Percentiles rank a stretch among this genome's conserved stretches.
Conservation (phyloP, 805 yeast species). For the Clavispora asparagi region DNA sequence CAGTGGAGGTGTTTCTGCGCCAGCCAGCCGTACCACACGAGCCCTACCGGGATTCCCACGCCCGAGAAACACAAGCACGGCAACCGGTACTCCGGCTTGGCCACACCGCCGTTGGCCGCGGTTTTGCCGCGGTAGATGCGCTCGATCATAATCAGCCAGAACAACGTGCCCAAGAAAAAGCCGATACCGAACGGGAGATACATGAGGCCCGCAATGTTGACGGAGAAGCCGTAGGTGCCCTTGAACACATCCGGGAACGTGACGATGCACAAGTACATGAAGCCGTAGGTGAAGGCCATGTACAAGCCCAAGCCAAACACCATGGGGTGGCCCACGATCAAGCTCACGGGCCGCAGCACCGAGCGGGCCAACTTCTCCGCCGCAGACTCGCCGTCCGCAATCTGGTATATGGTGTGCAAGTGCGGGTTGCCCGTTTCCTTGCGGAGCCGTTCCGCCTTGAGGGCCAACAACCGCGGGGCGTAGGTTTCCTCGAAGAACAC, state of each 20-base stretch:
- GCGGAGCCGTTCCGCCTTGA: constrained; percentile 44
- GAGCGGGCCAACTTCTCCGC: constrained; percentile 38
- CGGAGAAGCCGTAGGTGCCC: constrained; percentile 39
- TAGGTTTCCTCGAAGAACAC: constrained; percentile 53
- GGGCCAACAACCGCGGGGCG: constrained; percentile 46
- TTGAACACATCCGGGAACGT: constrained; percentile 54
- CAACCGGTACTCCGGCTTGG: constrained; percentile 58
- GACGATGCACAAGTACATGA: constrained; percentile 58
- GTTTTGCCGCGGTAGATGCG: constrained; percentile 32
- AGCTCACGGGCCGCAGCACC: constrained; percentile 49
- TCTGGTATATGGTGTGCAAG: constrained; percentile 57
- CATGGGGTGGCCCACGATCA: constrained; percentile 57
- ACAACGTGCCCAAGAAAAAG: constrained; percentile 41
- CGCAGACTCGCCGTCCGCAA: constrained; percentile 45
- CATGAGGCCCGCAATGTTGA: constrained; percentile 53
- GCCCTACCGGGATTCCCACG: constrained; percentile 51
- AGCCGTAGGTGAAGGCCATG: constrained; percentile 64
- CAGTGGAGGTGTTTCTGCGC: constrained; percentile 52
- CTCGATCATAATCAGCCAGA: constrained; percentile 45
- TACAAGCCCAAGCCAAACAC: constrained; percentile 57
- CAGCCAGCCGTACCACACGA: constrained; percentile 72
- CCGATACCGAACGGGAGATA: constrained; percentile 57
- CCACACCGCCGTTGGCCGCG: constrained; percentile 43
- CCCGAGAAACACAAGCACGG: constrained; percentile 47
- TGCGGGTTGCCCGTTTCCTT: constrained; percentile 50